Evolutionary conservation across 805 yeast genomes (phyloP), one percentile per base, ranked within the genome.

Genomic region (Limtongia smithiae): DNA sequence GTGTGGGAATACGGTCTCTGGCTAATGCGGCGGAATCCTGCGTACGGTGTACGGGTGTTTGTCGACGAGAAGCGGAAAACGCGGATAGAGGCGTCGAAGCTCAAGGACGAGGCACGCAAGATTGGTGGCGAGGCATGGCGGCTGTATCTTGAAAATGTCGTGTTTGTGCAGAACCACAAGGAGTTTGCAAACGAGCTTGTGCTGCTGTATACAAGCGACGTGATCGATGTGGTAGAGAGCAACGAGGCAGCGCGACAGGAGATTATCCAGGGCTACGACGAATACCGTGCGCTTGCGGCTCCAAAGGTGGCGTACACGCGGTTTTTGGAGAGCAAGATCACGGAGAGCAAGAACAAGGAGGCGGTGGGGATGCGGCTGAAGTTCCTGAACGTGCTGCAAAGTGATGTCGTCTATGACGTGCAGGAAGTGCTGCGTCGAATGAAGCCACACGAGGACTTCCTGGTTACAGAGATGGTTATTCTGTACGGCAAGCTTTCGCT

Each of bases 1-100:
- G 68, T 68, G n/a, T 68, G 71, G 71, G 63, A 62, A 12, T 60
- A 65, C 33, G 71, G 71, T 0, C 38, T 65, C 27, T 65, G 73
- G 68, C 57, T 70, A 12, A 58, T 61, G 24, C 46, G 58, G 37
- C 37, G 60, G n/a, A 59, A 60, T 22, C 60, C 71, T 0, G 48
- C 60, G 38, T 48, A 51, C 3, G 73, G 71, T 1, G 52, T 71
- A 3, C 48, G 51, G 17, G 58, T 71, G 5, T 65, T 71, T 34
- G 60, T 63, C 7, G 59, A 60, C 41, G 53, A 57, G 17, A 43
- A 55, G 6, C 38, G 60, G 28, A 51, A 54, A 31, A 48, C 50
- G 9, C 41, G 46, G 18, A 64, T 64, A 41, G 67, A 64, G 15
- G 62, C 60, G 6, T 51, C 55, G n/a, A 53, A 52, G 24, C 58